Base-by-base conservation (phyloP, 306 rosid genomes). In the Castanopsis chinensis region DNA sequence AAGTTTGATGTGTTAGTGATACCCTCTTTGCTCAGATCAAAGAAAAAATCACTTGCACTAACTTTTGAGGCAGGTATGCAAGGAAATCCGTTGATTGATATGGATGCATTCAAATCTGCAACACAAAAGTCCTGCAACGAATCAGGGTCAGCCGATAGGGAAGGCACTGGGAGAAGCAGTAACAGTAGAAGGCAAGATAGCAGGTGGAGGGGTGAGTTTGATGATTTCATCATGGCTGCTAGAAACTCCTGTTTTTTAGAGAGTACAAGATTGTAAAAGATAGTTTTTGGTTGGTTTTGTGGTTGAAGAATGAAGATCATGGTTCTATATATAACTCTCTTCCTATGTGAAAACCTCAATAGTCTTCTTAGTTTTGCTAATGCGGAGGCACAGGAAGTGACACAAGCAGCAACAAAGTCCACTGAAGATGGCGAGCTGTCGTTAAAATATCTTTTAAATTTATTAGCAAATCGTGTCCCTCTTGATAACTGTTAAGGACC, bases 111-210 rank as follows among this genome's bases (percentile, higher is more conserved):
- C 20, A 52, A 13, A 67, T 75, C 76, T 13, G 82, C 87, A 4
- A 87, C 85, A 25, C 91, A 87, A 33, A 87, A 83, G 78, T 87
- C 89, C 59, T 83, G 91, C 51, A 83, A 76, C 9, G 84, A 80
- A 78, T 82, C 89, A 2, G 85, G 82, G 60, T 85, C 89, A 15
- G 91, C 78, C 6, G 84, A 69, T n/a, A 67, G 58, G 12, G 76
- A 74, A 52, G 72, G 77, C 23, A 56, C 19, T 52, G 84, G 76
- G 72, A 82, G 73, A 30, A 82, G 75, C 27, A 77, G 33, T 27
- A 67, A 70, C 63, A 74, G 37, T 49, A 56, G 28, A 19, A 82
- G 52, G 83, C 65, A 85, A 57, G 75, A 60, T 28, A 64, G 70
- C 4, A 70, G 81, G 79, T 53, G 5, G 54, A 41, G 35, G 21